Evolutionary conservation across 202 grass and related monocot species (phyloP).

Genomic region (Digitaria exilis): DNA sequence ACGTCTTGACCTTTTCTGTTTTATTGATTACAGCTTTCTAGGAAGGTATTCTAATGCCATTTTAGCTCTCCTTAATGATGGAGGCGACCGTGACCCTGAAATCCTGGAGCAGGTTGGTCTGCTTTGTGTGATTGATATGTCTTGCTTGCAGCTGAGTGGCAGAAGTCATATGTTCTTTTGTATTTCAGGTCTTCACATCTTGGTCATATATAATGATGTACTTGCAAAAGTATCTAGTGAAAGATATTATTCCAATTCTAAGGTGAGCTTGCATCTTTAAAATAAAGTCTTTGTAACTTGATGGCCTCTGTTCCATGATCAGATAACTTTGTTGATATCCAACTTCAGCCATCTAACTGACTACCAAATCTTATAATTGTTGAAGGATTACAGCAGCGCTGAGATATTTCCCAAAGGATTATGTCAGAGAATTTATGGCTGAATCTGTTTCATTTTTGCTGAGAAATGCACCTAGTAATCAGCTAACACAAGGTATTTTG

Average conservation of each 20-base stretch:
- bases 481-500: slow-evolving; percentile 62
- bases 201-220: slow-evolving; percentile 98
- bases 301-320: slow-evolving; percentile 4
- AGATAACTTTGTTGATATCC: slow-evolving; percentile 25
- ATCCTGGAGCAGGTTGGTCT: slow-evolving; percentile 84
- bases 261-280: slow-evolving; percentile 61
- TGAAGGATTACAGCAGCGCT: slow-evolving; percentile 74
- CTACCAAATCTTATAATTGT: slow-evolving; percentile 30
- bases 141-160: slow-evolving; percentile 34
- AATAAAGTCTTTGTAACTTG: neutral
- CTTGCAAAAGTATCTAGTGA: slow-evolving; percentile 96
- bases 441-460: slow-evolving; percentile 96
- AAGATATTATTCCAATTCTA: slow-evolving; percentile 73
- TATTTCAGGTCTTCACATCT: slow-evolving; percentile 89
- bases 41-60: slow-evolving; percentile 59
- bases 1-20: slow-evolving; percentile 32
- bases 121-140: slow-evolving; percentile 21
- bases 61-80: slow-evolving; percentile 67
- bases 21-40: slow-evolving; percentile 66
- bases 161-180: slow-evolving; percentile 35
- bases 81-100: slow-evolving; percentile 83
- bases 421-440: slow-evolving; percentile 92
- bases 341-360: slow-evolving; percentile 26
- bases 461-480: slow-evolving; percentile 71
- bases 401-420: slow-evolving; percentile 76